These are phyloP conservation scores for Xylaria arbuscula DNA, from an alignment of 2,329 filamentous ascomycete genomes.

Conservation along the genomic window DNA sequence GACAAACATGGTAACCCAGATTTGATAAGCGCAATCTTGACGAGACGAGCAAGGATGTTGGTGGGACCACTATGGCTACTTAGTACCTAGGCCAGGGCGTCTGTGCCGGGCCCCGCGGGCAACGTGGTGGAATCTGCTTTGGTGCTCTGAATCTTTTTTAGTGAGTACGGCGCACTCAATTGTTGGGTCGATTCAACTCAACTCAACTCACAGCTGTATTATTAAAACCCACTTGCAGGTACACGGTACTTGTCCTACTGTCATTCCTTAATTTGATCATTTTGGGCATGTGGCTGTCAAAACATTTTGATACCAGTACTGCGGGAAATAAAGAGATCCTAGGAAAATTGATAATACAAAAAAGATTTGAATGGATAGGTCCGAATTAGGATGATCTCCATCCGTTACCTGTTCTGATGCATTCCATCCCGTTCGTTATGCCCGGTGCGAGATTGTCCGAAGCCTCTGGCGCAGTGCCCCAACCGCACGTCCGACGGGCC, in stretches of 20 bases:
- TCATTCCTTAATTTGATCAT: background rate
- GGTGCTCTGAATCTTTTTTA: constrained; percentile 12
- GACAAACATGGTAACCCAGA: background rate
- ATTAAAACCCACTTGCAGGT: constrained; percentile 26
- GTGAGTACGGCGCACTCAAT: constrained; percentile 44
- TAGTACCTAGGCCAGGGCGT: background rate
- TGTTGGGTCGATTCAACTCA: constrained; percentile 41
- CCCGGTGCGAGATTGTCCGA: constrained; percentile 29
- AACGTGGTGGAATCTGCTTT: constrained; percentile 25
- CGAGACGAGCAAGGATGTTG: constrained; percentile 10
- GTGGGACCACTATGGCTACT: background rate
- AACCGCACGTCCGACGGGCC: constrained; percentile 36
- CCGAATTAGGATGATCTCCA: constrained; percentile 13
- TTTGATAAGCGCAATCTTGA: constrained; percentile 22
- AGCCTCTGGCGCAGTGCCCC: constrained; percentile 27
- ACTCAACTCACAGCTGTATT: background rate
- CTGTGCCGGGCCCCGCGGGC: constrained; percentile 33
- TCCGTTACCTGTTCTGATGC: constrained; percentile 10
- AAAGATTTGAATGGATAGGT: background rate
- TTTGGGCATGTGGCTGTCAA: background rate
- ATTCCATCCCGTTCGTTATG: constrained; percentile 22
- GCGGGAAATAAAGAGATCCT: background rate
- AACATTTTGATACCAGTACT: background rate
- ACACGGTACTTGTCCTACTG: constrained; percentile 13
- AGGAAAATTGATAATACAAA: background rate